Base-by-base conservation (phyloP, 495 filamentous ascomycete species). In the Neurospora sp. region DNA sequence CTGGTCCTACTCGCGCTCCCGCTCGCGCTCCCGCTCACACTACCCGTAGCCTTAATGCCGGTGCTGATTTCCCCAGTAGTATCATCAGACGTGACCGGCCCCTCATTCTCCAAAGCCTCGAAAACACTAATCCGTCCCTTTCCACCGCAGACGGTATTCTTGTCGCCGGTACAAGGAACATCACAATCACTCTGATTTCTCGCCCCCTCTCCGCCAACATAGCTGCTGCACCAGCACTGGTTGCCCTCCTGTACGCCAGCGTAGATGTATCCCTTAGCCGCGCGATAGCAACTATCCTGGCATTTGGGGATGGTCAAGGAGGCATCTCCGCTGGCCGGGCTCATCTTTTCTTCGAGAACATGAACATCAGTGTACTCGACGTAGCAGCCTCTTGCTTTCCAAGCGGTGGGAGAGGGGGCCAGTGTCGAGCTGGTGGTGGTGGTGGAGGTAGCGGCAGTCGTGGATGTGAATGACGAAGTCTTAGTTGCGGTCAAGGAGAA, bases 131-230 rank as follows among this genome's bases (percentile, higher is more conserved):
- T 31, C 20, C 76, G 37, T 37, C 75, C 73, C 66, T 72, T 75
- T 5, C 78, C 80, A 39, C 83, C 83, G 42, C 81, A 82, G 66
- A 71, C 72, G 72, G 82, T 69, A 37, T 44, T 69, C 9, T 20
- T 18, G 27, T 82, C 77, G 14, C 82, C 82, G 37, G 78, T 59
- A 71, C 84, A 86, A 14, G 80, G 18, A 75, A 79, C 82, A 71
- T 81, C 79, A 72, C 84, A 85, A 0, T 75, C 76, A 12, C 76
- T 70, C 12, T 78, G 71, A 10, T 78, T 59, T 27, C 69, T 69
- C 9, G 38, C 10, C 38, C 38, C 11, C 38, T 10, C 38, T 4
- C 48, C 39, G 11, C 39, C 44, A 0, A 18, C 5, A 8, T 62
- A 37, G 40, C 38, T 72, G 54, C 71, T 54, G 38, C 71, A 72